Evolutionary conservation across 345 rosid species (phyloP), one percentile per base, ranked within the genome.

Genomic region (Salix udensis): DNA sequence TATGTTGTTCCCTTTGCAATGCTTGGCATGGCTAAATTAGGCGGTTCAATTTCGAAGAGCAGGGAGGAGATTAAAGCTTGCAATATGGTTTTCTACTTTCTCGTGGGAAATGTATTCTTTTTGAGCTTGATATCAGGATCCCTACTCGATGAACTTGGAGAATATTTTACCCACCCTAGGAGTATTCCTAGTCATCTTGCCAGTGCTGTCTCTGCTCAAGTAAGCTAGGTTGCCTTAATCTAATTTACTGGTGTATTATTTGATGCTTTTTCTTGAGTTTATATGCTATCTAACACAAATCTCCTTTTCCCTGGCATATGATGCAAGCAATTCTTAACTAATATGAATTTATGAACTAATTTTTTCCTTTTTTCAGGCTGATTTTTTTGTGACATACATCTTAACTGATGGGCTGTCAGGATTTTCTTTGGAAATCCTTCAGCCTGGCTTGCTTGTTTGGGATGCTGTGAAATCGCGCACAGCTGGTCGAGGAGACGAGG

Each of bases 31-130:
- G 89, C 93, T 39, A 87, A 84, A 83, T 53, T 88, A 2, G 87
- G 90, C 1, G 98, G 97, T 37, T 95, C 92, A 50, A 71, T 88
- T 67, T 91, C 96, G 61, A 90, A 83, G 78, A 95, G 97, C 88
- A 90, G 86, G 75, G 92, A 86, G 72, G 97, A 95, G 88, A 90
- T 91, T n/a, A 93, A 88, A 85, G 90, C 98, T 74, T 91, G 97
- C 88, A 90, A 91, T 83, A 93, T 93, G 97, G 97, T 89, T 73
- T 91, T 95, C 85, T 93, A 89, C 86, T 95, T 95, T 80, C 92
- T 91, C 9, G 82, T 95, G 84, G 98, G 96, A 72, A 95, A 95
- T 85, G 93, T 93, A 37, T 91, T 93, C 88, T 90, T 95, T 80
- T 70, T 93, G 88, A 93, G 94, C 79, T 78, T 93, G 82, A 82